phyloP scores from a whole-genome alignment of 805 yeast genomes.

The Priceomyces castillae region DNA sequence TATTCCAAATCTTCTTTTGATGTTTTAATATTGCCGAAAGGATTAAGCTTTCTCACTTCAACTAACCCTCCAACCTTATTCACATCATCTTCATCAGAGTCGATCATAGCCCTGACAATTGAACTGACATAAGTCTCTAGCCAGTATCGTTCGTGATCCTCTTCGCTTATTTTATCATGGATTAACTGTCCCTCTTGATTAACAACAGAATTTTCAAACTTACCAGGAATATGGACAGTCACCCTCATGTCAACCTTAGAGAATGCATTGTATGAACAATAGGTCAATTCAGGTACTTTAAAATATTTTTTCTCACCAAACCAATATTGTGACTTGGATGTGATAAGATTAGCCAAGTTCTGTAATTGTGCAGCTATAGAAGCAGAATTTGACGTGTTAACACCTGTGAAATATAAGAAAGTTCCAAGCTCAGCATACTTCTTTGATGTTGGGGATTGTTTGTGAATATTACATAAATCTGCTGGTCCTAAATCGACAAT shows the following conservation, averaged over 20 bases:
- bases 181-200: slow-evolving; percentile 52
- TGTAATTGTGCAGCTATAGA: slow-evolving; percentile 75
- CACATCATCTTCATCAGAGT: slow-evolving; percentile 66
- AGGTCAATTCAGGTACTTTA: slow-evolving; percentile 69
- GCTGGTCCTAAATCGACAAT: slow-evolving; percentile 74
- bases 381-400: slow-evolving; percentile 73
- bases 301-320: slow-evolving; percentile 71
- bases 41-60: slow-evolving; percentile 80
- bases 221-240: slow-evolving; percentile 73
- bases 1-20: slow-evolving; percentile 40
- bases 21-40: slow-evolving; percentile 51
- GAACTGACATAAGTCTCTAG: slow-evolving; percentile 61
- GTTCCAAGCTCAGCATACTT: slow-evolving; percentile 58
- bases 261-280: slow-evolving; percentile 61
- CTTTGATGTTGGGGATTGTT: slow-evolving; percentile 39
- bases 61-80: slow-evolving; percentile 59
- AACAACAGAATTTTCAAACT: slow-evolving; percentile 54
- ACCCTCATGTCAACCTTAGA: slow-evolving; percentile 68
- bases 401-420: slow-evolving; percentile 69
- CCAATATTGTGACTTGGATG: slow-evolving; percentile 66
- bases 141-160: slow-evolving; percentile 55
- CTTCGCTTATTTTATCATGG: slow-evolving; percentile 45
- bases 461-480: slow-evolving; percentile 54
- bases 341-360: slow-evolving; percentile 60
- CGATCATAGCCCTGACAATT: slow-evolving; percentile 69